phyloP scores from a whole-genome alignment of 2,329 filamentous ascomycete species.

The Waltergamsia citrina region DNA sequence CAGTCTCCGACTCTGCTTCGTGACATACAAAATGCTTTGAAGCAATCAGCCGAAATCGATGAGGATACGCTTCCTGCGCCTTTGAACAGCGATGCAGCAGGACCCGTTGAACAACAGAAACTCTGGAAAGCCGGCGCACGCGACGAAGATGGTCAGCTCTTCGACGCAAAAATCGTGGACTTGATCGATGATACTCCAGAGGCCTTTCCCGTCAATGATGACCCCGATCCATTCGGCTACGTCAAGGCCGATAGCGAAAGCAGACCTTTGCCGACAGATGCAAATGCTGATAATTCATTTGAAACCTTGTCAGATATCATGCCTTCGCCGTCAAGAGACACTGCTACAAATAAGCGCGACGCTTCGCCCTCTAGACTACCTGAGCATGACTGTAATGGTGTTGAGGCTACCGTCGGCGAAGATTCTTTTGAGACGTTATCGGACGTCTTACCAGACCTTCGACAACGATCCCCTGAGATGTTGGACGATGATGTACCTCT shows the following conservation, averaged over 20 bases:
- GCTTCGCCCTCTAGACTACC: no score
- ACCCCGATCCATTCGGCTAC: conserved; percentile 30
- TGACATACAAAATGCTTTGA: conserved; percentile 53
- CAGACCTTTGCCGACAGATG: not conserved
- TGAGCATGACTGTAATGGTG: no score
- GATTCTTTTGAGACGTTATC: not conserved
- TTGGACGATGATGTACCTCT: conserved; percentile 8
- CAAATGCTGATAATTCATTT: conserved; percentile 10
- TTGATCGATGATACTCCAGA: conserved; percentile 34
- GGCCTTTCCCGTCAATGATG: conserved; percentile 10
- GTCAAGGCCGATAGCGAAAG: conserved; percentile 8
- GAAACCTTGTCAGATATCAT: conserved; percentile 14
- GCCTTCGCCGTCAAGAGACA: conserved; percentile 3
- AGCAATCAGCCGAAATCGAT: conserved; percentile 40
- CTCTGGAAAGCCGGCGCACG: conserved; percentile 67
- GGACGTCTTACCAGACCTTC: conserved; percentile 4
- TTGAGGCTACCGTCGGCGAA: no score
- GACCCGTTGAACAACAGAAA: conserved; percentile 13
- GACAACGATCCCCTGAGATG: not conserved
- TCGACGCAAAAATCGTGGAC: conserved; percentile 54
- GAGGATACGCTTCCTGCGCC: not conserved
- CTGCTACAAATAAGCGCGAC: not conserved
- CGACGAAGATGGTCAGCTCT: conserved; percentile 53
- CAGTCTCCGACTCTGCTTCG: conserved; percentile 58
- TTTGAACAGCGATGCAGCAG: not conserved